A percentile compares a stretch with the other conserved stretches of the same genome.
These are phyloP conservation scores for Trichoderma simmonsii DNA, from an alignment of 2,329 filamentous ascomycete genomes.

Conservation along the genomic window DNA sequence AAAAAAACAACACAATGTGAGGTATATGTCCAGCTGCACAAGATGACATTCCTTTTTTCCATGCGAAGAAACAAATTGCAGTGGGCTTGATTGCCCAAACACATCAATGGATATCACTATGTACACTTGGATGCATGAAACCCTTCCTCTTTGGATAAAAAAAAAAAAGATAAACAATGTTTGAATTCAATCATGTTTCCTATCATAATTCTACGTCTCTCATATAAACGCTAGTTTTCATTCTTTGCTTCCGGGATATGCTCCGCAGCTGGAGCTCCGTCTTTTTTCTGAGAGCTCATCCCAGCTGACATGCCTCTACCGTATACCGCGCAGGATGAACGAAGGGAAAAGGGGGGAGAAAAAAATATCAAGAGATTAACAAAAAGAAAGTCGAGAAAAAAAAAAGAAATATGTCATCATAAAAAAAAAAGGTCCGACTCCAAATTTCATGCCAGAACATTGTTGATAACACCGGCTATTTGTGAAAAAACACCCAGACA, in stretches of 20 bases:
- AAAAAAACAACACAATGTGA: background rate
- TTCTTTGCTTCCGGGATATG: slow-evolving; percentile 14
- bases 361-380: background rate
- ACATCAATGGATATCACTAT: background rate
- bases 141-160: background rate
- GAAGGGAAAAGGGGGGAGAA: background rate
- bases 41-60: background rate
- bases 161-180: background rate
- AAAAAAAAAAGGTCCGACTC: slow-evolving; percentile 8
- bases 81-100: background rate
- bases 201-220: slow-evolving; percentile 18
- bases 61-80: background rate
- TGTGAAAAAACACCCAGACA: slow-evolving; percentile 12
- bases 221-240: slow-evolving; percentile 16
- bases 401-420: background rate
- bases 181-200: slow-evolving; percentile 13
- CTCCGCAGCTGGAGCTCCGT: slow-evolving; percentile 5
- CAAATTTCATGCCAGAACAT: slow-evolving; percentile 7
- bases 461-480: slow-evolving; percentile 16
- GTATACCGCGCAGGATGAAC: slow-evolving; percentile 6
- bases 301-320: slow-evolving; percentile 11
- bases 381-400: background rate
- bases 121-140: background rate
- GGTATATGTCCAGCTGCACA: background rate
- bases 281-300: background rate